Evolutionary conservation across 176 grass and related monocot species (phyloP).

Genomic region (Eleusine indica): DNA sequence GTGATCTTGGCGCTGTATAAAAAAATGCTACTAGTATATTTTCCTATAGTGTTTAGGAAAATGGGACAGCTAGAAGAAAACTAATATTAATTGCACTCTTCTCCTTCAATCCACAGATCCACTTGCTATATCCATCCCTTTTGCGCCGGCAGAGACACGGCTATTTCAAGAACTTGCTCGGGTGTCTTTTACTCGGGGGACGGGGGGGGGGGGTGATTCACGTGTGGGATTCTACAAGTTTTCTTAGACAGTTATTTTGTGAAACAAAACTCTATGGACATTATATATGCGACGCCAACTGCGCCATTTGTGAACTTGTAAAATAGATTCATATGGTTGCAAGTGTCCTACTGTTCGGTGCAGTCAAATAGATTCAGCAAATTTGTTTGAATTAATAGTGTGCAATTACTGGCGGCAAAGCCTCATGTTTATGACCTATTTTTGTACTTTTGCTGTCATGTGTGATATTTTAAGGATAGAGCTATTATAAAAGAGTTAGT

Average conservation of each 20-base stretch:
- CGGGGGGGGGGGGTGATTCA: not conserved
- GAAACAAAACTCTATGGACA: not conserved
- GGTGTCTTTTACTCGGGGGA: not conserved
- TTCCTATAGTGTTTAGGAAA: constrained; percentile 29
- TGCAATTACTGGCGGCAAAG: not conserved
- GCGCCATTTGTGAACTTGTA: not conserved
- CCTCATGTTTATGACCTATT: not conserved
- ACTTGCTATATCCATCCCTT: not conserved
- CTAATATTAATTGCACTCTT: not conserved
- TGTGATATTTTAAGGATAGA: too few species aligned
- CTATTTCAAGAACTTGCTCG: not conserved
- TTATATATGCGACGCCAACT: not conserved
- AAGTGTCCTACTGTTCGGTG: too few species aligned
- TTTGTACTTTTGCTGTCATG: not conserved
- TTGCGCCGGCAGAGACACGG: constrained; percentile 3
- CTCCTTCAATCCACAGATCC: not conserved
- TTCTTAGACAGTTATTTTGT: not conserved
- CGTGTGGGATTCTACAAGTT: not conserved
- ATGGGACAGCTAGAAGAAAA: not conserved
- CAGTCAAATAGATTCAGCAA: not conserved
- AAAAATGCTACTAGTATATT: not conserved
- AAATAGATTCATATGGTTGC: not conserved
- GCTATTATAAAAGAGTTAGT: not conserved
- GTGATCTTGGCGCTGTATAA: constrained; percentile 22
- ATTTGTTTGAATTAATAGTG: not conserved